Evolutionary conservation across 1,139 yeast species (phyloP).

Genomic region (Meyerozyma carpophila): DNA sequence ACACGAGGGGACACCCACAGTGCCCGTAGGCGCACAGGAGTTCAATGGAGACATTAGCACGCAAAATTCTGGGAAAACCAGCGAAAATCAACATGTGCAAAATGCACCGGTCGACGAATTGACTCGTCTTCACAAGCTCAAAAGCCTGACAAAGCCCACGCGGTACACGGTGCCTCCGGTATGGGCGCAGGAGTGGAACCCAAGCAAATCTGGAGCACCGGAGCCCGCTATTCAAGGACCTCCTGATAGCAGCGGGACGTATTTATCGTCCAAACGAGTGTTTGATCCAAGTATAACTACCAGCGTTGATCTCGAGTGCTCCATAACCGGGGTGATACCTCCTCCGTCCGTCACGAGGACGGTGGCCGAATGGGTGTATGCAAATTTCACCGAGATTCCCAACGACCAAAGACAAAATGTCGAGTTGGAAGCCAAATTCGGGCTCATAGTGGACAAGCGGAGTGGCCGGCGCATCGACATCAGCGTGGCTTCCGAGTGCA

Average conservation of each 20-base stretch:
- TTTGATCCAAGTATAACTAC: slow-evolving; percentile 31
- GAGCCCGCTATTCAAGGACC: slow-evolving; percentile 6
- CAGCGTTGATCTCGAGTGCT: slow-evolving; percentile 45
- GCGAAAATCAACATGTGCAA: background rate
- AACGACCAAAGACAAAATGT: slow-evolving; percentile 55
- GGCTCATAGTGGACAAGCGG: slow-evolving; percentile 64
- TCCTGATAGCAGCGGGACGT: slow-evolving; percentile 2
- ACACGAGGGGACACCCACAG: slow-evolving; percentile 4
- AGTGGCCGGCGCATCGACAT: slow-evolving; percentile 61
- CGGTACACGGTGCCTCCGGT: slow-evolving; percentile 65
- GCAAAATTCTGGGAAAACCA: background rate
- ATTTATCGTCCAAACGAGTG: slow-evolving; percentile 22
- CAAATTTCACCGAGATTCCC: slow-evolving; percentile 62
- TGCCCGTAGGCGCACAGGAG: background rate
- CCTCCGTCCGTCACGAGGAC: slow-evolving; percentile 78
- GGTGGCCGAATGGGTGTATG: slow-evolving; percentile 86
- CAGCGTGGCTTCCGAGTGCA: slow-evolving; percentile 73
- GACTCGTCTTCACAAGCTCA: slow-evolving; percentile 12
- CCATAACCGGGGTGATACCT: slow-evolving; percentile 71
- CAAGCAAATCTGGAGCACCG: slow-evolving; percentile 10
- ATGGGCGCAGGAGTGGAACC: slow-evolving; percentile 75
- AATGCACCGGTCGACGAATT: slow-evolving; percentile 4
- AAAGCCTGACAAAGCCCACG: slow-evolving; percentile 44
- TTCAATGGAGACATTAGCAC: background rate
- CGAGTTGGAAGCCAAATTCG: slow-evolving; percentile 82